Base-by-base conservation (phyloP, 2,329 filamentous ascomycete species). In the Plectosphaerella sp. region DNA sequence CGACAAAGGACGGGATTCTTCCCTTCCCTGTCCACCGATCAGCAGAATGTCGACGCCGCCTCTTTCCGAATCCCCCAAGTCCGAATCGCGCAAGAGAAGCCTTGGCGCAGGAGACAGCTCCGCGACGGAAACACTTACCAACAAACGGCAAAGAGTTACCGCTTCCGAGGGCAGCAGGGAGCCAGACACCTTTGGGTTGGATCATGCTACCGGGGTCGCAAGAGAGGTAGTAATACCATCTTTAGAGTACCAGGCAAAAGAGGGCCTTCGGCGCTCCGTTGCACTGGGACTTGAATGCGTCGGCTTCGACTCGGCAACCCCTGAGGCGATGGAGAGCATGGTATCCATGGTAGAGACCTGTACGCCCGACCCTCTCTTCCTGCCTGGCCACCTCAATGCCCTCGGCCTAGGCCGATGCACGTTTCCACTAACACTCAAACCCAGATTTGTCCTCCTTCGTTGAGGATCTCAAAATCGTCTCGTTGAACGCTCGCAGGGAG, bases 281-380 rank as follows among this genome's bases (percentile, higher is more conserved):
- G 77, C 75, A 0, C 63, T 85, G 52, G 75, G 75, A 3, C 64
- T 86, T 25, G 67, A 78, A 42, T 77, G 84, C 54, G 77, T 84
- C 37, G 83, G 83, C 25, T 87, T 86, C 58, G 71, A 77, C 28
- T 69, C 72, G 24, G 76, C 82, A 14, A 76, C 71, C 1, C 72
- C 74, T 8, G 78, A 83, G 50, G 82, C 83, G 2, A 64, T 87
- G 58, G 82, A 86, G 62, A 77, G 77, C 57, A 80, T 86, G 43
- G 75, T 79, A 4, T 65, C 69, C 18, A 70, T 77, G 58, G 76
- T 79, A 2, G 83, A 86, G 60, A 73, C 74, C 5, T 87, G 83
- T 86, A 64, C 54, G 80, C 63, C 24, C 14, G 47, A 14, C 43
- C 14, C 35, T 14, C 14, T 33, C 28, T 33, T 47, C 7, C 37